Percentiles rank a stretch among this genome's conserved stretches.
Conservation (phyloP, 495 filamentous ascomycete species). For the Cercophora samala region DNA sequence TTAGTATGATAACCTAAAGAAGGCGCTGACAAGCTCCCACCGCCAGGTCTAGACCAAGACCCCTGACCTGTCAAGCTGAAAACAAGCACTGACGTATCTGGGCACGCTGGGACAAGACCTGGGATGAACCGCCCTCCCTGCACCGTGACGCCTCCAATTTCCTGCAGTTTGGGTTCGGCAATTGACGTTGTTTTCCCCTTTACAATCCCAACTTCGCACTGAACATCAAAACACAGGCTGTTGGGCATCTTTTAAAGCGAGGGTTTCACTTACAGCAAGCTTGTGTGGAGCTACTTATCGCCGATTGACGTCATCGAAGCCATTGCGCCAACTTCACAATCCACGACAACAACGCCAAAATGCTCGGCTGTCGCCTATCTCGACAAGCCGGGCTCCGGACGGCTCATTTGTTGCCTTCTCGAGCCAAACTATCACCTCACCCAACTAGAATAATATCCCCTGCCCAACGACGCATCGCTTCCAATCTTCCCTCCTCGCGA, state of each 20-base stretch:
- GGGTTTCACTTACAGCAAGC: conserved; percentile 3
- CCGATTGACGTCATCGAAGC: not conserved
- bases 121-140: not conserved
- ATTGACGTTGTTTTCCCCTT: not conserved
- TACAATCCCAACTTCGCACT: not conserved
- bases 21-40: not conserved
- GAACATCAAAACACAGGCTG: not conserved
- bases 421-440: conserved; percentile 4
- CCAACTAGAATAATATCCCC: not conserved
- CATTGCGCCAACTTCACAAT: not conserved
- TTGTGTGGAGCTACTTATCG: conserved; percentile 2
- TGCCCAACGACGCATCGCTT: not conserved
- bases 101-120: not conserved
- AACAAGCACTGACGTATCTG: not conserved
- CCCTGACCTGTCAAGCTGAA: not conserved
- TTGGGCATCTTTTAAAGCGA: not conserved
- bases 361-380: conserved; percentile 16
- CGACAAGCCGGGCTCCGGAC: conserved; percentile 14
- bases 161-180: not conserved
- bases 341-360: conserved; percentile 4
- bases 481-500: conserved; percentile 8
- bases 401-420: not conserved
- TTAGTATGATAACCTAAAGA: not conserved
- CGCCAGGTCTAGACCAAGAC: not conserved
- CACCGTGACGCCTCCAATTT: not conserved